phyloP scores from a whole-genome alignment of 495 filamentous ascomycete genomes.

The Alectoria sarmentosa region DNA sequence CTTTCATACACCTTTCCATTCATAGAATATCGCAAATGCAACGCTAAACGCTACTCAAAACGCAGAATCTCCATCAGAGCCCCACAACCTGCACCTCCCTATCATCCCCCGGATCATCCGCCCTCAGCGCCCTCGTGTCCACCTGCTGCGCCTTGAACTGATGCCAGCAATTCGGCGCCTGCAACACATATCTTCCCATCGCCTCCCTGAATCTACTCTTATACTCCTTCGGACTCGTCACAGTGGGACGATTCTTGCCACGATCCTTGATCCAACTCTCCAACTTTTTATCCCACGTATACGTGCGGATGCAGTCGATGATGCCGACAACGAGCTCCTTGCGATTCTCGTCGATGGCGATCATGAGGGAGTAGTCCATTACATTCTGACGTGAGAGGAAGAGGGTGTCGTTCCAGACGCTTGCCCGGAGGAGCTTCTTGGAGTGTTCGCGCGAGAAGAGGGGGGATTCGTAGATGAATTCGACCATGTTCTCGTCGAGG shows the following conservation, averaged over 20 bases:
- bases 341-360: conserved; percentile 83
- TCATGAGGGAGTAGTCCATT: conserved; percentile 99
- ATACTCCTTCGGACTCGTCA: conserved; percentile 96
- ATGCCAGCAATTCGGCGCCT: conserved; percentile 70
- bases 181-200: conserved; percentile 85
- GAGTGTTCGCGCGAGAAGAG: conserved; percentile 90
- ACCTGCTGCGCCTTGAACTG: conserved; percentile 53
- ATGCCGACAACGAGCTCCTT: conserved; percentile 95
- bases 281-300: conserved; percentile 99
- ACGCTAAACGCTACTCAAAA: neutral
- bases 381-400: conserved; percentile 89
- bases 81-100: conserved; percentile 18
- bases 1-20: neutral
- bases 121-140: conserved; percentile 33
- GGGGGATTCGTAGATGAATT: conserved; percentile 96
- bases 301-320: conserved; percentile 97
- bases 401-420: conserved; percentile 93
- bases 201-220: conserved; percentile 93
- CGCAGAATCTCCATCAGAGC: neutral
- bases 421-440: conserved; percentile 75
- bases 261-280: conserved; percentile 98
- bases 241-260: conserved; percentile 82
- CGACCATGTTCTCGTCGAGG: conserved; percentile 98
- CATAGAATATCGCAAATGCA: neutral
- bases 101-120: conserved; percentile 30